These are phyloP conservation scores for Leccinum pellstonianum DNA, from an alignment of 768 basidiomycete species.

Conservation along the genomic window DNA sequence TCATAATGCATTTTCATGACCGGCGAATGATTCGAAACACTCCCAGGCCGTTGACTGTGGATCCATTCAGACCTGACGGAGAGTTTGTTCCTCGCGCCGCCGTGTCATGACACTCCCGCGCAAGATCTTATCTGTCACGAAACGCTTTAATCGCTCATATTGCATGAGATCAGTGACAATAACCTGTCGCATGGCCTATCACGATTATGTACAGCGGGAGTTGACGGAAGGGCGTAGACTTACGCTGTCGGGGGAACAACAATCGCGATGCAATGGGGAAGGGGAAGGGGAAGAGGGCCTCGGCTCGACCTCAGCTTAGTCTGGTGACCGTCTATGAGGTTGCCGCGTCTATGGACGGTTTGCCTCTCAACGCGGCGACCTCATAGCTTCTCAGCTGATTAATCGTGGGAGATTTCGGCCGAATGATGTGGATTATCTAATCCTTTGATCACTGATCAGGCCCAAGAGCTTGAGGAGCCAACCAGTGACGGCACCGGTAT, in stretches of 20 bases:
- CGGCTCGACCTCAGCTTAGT: no score
- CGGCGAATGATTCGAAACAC: not conserved
- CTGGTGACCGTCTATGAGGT: no score
- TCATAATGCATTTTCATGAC: not conserved
- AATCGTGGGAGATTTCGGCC: conserved; percentile 6
- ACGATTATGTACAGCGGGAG: not conserved
- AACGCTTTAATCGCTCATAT: conserved; percentile 3
- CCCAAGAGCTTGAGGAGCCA: not conserved
- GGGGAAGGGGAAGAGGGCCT: not conserved
- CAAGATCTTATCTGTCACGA: not conserved
- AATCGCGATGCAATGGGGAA: not conserved
- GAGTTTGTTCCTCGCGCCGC: not conserved
- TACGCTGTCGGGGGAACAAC: not conserved
- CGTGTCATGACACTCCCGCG: no score
- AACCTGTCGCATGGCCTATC: not conserved
- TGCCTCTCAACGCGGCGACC: no score
- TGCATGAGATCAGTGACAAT: not conserved
- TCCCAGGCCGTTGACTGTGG: not conserved
- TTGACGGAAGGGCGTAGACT: not conserved
- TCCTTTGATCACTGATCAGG: conserved; percentile 1
- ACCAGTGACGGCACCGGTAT: conserved; percentile 3
- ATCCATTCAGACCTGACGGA: not conserved
- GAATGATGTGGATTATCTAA: conserved; percentile 4
- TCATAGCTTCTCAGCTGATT: no score
- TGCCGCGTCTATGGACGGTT: no score